These are phyloP conservation scores for Heliamphora exappendiculata DNA, from an alignment of 148 eudicot species.

Conservation along the genomic window DNA sequence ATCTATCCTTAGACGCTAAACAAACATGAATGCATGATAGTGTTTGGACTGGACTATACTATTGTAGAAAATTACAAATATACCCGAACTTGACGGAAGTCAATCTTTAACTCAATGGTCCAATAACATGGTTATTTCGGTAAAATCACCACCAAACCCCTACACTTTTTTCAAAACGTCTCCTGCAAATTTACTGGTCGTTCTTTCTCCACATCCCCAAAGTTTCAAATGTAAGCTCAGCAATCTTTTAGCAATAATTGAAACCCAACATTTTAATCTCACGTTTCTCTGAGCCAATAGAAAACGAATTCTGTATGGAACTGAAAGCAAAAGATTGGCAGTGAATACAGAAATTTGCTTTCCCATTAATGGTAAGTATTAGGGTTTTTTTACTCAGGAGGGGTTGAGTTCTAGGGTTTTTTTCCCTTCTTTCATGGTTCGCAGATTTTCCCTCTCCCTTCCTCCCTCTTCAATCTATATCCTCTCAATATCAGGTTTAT, in stretches of 20 bases:
- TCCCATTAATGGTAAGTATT: constrained; percentile 26
- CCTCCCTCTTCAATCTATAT: not conserved
- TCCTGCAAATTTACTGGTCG: not conserved
- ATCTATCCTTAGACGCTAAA: too few species aligned
- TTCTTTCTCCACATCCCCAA: not conserved
- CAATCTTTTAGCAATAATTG: not conserved
- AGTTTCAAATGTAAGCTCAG: not conserved
- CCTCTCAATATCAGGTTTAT: not conserved
- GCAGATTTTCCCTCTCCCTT: not conserved
- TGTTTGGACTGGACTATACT: too few species aligned
- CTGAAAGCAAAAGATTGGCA: constrained; percentile 1
- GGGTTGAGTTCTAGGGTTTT: constrained; percentile 18
- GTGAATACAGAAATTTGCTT: not conserved
- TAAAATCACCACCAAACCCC: not conserved
- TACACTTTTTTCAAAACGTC: not conserved
- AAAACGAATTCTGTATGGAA: too few species aligned
- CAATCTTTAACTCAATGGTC: not conserved
- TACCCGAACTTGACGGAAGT: not conserved
- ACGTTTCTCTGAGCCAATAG: too few species aligned
- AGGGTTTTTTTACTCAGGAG: not conserved
- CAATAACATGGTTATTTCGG: not conserved
- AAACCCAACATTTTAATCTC: too few species aligned
- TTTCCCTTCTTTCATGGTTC: constrained; percentile 11
- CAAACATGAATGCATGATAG: too few species aligned
- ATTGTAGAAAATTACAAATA: not conserved